Percentiles rank a stretch among this genome's conserved stretches.
Conservation (phyloP, 2,329 filamentous ascomycete species). For the Cercospora citrullina region DNA sequence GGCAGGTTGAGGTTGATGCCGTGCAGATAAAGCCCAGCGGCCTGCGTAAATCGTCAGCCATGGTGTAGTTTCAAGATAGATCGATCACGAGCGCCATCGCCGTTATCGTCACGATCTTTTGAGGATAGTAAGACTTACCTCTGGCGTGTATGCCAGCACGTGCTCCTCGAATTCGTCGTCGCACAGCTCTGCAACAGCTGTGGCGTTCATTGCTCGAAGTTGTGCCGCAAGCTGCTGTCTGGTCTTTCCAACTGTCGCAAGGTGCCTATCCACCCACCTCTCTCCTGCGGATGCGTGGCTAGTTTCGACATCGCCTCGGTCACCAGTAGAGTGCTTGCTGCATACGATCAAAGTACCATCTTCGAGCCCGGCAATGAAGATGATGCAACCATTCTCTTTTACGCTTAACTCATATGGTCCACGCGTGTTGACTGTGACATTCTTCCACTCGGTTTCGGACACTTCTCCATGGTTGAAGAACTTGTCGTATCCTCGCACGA, state of each 20-base stretch:
- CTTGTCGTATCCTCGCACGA: slow-evolving; percentile 91
- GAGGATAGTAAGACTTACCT: slow-evolving; percentile 39
- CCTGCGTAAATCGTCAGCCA: slow-evolving; percentile 28
- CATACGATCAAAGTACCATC: slow-evolving; percentile 91
- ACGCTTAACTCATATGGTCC: slow-evolving; percentile 94
- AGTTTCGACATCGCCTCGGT: slow-evolving; percentile 65
- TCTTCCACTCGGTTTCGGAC: slow-evolving; percentile 75
- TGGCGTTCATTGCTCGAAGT: slow-evolving; percentile 79
- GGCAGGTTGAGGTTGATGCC: slow-evolving; percentile 96
- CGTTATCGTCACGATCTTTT: not conserved
- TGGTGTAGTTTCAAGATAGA: not conserved
- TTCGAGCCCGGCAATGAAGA: slow-evolving; percentile 89
- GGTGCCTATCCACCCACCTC: slow-evolving; percentile 75
- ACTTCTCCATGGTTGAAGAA: slow-evolving; percentile 96
- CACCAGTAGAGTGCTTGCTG: slow-evolving; percentile 95
- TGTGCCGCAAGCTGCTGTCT: slow-evolving; percentile 74
- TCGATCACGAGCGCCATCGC: not conserved
- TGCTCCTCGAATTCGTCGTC: slow-evolving; percentile 97
- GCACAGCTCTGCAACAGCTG: slow-evolving; percentile 92
- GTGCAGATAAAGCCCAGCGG: slow-evolving; percentile 89
- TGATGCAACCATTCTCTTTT: slow-evolving; percentile 99
- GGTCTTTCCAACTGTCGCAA: slow-evolving; percentile 74
- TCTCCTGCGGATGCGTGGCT: slow-evolving; percentile 88
- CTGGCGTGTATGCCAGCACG: slow-evolving; percentile 81
- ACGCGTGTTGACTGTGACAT: slow-evolving; percentile 71